Evolutionary conservation across 345 rosid genomes (phyloP), one percentile per base, ranked within the genome.

Genomic region (Erucastrum elatum): DNA sequence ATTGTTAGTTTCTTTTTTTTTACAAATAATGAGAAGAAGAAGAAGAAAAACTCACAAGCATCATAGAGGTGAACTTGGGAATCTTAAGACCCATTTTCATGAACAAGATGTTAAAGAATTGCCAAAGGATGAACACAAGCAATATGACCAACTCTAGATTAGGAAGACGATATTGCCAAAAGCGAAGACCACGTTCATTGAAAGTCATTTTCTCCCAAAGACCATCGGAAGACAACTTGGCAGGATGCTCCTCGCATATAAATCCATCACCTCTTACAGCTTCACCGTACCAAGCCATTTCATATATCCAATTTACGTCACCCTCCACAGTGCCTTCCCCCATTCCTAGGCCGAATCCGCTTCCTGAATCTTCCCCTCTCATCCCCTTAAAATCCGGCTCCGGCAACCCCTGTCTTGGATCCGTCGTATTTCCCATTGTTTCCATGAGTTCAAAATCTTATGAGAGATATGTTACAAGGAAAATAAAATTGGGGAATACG

Each of bases 61-160:
- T 82, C 82, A 73, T 78, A 55, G 82, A 74, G 13, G 84, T 34
- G 76, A 82, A 74, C 33, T 82, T 73, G 11, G 83, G 83, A 64
- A 80, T 44, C 0, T 26, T 9, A 35, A 82, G 8, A 25, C 84
- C 73, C 7, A 77, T 26, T 25, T 70, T 77, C 73, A 27, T 74
- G 65, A 77, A 74, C 27, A 82, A 21, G 72, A 82, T 16, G 35
- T 49, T 8, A 65, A 78, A 51, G 31, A 25, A 4, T 74, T 77
- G 84, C 84, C 84, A 82, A 59, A 77, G 37, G 11, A 77, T 5
- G 39, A 77, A 74, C 21, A 77, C 46, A 0, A 68, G 2, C 46
- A 82, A 21, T 41, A 82, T 77, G 25, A 64, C 41, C 8, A 74
- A 5, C 65, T 82, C 79, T 0, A 82, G 79, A 74, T 67, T 70